phyloP scores from a whole-genome alignment of 345 rosid genomes.

The Eucalyptus grandis region DNA sequence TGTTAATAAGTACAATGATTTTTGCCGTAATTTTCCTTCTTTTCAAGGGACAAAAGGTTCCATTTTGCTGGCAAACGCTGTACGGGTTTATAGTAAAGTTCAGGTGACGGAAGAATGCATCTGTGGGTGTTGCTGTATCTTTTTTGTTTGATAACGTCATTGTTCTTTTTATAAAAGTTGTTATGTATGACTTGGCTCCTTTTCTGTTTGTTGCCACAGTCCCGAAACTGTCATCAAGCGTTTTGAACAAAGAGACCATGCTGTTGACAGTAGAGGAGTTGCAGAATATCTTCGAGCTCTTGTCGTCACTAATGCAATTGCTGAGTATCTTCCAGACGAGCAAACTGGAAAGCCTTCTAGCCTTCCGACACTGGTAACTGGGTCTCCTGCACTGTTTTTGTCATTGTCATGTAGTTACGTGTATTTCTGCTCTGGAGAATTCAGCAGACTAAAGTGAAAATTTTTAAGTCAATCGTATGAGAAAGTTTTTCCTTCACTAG shows the following conservation, averaged over 20 bases:
- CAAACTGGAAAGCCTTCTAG: slow-evolving; percentile 68
- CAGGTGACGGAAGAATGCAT: neutral
- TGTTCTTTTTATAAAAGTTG: neutral
- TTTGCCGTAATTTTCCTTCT: neutral
- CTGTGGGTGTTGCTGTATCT: neutral
- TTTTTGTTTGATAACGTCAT: neutral
- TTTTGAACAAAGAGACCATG: slow-evolving; percentile 76
- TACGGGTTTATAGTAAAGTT: neutral
- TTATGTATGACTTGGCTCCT: neutral
- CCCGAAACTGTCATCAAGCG: slow-evolving; percentile 90
- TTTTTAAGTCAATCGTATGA: neutral
- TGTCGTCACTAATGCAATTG: slow-evolving; percentile 65
- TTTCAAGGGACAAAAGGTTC: neutral
- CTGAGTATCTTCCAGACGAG: slow-evolving; percentile 91
- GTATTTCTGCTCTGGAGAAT: neutral
- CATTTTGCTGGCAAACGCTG: neutral
- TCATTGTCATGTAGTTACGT: neutral
- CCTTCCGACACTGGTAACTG: slow-evolving; percentile 75
- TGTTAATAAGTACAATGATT: neutral
- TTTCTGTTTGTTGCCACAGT: slow-evolving; percentile 14
- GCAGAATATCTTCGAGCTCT: slow-evolving; percentile 89
- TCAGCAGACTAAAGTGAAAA: neutral
- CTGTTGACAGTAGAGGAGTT: slow-evolving; percentile 80
- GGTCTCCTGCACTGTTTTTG: neutral
- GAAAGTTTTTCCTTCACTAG: neutral